Conservation (phyloP, 345 rosid genomes). For the Camelina neglecta region DNA sequence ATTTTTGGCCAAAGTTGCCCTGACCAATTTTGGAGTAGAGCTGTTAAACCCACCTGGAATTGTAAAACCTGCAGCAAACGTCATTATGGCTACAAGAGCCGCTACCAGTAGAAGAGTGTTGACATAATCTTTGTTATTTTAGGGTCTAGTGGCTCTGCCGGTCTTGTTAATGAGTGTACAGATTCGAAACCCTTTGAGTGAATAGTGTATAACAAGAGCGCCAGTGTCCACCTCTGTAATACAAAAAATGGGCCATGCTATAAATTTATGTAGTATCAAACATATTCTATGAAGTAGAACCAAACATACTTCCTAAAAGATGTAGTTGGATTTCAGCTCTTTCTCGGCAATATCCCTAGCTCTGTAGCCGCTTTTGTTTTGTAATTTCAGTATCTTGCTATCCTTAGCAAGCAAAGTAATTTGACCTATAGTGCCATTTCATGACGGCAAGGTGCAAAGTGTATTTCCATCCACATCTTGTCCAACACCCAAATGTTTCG, state of each 20-base stretch:
- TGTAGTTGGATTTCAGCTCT: not conserved
- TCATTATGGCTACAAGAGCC: conserved; percentile 22
- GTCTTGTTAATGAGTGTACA: not conserved
- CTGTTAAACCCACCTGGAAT: conserved; percentile 30
- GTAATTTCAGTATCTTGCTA: not conserved
- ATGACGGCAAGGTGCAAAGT: not conserved
- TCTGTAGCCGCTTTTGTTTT: not conserved
- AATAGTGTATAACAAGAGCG: not conserved
- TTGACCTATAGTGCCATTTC: not conserved
- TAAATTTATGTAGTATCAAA: not conserved
- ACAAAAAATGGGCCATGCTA: not conserved
- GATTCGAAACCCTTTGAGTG: not conserved
- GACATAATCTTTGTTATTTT: conserved; percentile 1
- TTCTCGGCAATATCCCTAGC: not conserved
- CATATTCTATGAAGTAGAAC: not conserved
- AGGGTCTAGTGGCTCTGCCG: not conserved
- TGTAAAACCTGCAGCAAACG: conserved; percentile 26
- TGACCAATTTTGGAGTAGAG: conserved; percentile 11
- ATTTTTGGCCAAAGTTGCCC: not conserved
- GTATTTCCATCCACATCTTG: conserved; percentile 9
- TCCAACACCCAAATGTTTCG: not conserved
- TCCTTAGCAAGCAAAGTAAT: not conserved
- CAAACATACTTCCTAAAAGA: not conserved
- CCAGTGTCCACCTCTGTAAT: not conserved
- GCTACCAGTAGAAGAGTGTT: conserved; percentile 24